A percentile compares a stretch with the other conserved stretches of the same genome.
Evolutionary conservation across 2,329 filamentous ascomycete genomes (phyloP).

Genomic region (Claviceps cyperi): DNA sequence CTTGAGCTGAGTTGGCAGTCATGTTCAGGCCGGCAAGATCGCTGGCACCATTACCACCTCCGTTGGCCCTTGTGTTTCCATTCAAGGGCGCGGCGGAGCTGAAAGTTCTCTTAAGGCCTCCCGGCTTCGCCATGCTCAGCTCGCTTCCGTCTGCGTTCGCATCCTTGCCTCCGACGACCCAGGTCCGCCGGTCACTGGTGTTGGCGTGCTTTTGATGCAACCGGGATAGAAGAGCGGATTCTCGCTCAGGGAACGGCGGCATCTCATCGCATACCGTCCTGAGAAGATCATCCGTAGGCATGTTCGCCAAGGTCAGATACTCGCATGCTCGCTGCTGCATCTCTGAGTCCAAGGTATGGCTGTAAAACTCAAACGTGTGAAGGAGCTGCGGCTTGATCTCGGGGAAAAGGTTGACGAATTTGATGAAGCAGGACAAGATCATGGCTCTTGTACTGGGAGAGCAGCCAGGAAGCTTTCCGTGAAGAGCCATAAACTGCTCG

Average conservation of each 20-base stretch:
- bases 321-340: slow-evolving; percentile 94
- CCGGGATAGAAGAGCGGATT: slow-evolving; percentile 80
- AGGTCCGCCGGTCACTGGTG: slow-evolving; percentile 88
- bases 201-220: slow-evolving; percentile 89
- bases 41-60: slow-evolving; percentile 31
- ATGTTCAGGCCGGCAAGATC: slow-evolving; percentile 79
- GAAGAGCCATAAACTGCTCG: slow-evolving; percentile 87
- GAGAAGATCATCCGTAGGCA: slow-evolving; percentile 80
- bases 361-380: slow-evolving; percentile 81
- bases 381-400: slow-evolving; percentile 95
- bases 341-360: slow-evolving; percentile 87
- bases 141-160: slow-evolving; percentile 73
- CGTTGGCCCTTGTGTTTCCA: slow-evolving; percentile 28
- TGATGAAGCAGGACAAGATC: slow-evolving; percentile 89
- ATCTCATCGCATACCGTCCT: slow-evolving; percentile 96
- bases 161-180: slow-evolving; percentile 95
- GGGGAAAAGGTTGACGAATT: slow-evolving; percentile 95
- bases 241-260: slow-evolving; percentile 91
- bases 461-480: slow-evolving; percentile 76
- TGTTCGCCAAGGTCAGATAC: slow-evolving; percentile 71
- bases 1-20: slow-evolving; percentile 38
- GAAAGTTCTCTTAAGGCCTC: slow-evolving; percentile 75
- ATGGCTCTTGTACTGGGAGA: slow-evolving; percentile 85
- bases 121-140: slow-evolving; percentile 65
- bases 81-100: slow-evolving; percentile 42